These are phyloP conservation scores for Aspergillus sp. DNA, from an alignment of 2,329 filamentous ascomycete genomes.

Conservation along the genomic window DNA sequence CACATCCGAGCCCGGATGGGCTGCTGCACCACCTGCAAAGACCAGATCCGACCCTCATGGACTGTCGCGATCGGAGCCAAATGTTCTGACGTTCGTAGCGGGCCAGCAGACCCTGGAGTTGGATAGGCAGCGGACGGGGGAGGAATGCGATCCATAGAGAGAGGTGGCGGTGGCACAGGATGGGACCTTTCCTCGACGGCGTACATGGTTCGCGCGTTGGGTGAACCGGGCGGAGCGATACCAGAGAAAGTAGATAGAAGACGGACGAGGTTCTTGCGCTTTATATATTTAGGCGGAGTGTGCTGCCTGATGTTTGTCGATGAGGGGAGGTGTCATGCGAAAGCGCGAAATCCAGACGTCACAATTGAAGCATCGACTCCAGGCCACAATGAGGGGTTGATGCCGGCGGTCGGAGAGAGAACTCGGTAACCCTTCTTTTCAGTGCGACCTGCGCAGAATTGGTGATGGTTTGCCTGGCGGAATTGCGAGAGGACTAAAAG, in stretches of 20 bases:
- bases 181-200: slow-evolving; percentile 33
- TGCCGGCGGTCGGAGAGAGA: slow-evolving; percentile 7
- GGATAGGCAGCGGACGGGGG: slow-evolving; percentile 30
- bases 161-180: slow-evolving; percentile 29
- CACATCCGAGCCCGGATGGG: slow-evolving; percentile 94
- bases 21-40: slow-evolving; percentile 80
- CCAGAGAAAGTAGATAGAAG: slow-evolving; percentile 8
- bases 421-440: slow-evolving; percentile 1
- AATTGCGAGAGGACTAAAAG: too few relatives aligned
- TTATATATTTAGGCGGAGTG: background rate
- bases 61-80: slow-evolving; percentile 37
- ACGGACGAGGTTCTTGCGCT: background rate
- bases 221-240: slow-evolving; percentile 17
- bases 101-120: slow-evolving; percentile 26
- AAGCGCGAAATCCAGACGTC: slow-evolving; percentile 19
- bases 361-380: slow-evolving; percentile 24
- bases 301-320: background rate
- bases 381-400: slow-evolving; percentile 7
- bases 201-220: slow-evolving; percentile 30
- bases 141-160: slow-evolving; percentile 38
- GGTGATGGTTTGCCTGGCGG: too few relatives aligned
- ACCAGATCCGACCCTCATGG: slow-evolving; percentile 45
- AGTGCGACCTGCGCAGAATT: too few relatives aligned
- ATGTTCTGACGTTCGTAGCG: slow-evolving; percentile 27
- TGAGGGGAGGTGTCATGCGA: slow-evolving; percentile 18